These are phyloP conservation scores for Alternaria gaisen DNA, from an alignment of 2,329 filamentous ascomycete species.

Conservation along the genomic window DNA sequence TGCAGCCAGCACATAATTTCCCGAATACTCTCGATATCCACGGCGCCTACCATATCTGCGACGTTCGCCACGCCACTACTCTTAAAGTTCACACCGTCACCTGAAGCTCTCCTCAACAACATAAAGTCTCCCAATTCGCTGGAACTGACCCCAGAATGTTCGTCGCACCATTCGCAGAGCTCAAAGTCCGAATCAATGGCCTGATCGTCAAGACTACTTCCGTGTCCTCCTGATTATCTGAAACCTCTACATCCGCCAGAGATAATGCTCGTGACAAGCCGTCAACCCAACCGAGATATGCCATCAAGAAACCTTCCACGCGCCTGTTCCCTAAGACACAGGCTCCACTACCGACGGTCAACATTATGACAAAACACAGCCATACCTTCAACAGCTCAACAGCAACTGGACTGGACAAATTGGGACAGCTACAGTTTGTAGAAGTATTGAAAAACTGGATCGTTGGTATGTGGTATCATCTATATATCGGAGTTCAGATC, in stretches of 20 bases:
- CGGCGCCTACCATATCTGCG: background rate
- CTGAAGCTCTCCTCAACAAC: background rate
- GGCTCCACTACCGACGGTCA: background rate
- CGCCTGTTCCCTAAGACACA: constrained; percentile 1
- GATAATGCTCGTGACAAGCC: background rate
- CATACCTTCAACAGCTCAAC: constrained; percentile 9
- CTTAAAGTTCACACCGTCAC: background rate
- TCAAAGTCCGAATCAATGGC: background rate
- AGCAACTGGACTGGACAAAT: constrained; percentile 8
- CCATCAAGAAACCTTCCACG: background rate
- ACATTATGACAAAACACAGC: constrained; percentile 3
- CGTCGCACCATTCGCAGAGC: background rate
- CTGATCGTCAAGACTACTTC: background rate
- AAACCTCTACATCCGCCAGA: background rate
- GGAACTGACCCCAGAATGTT: background rate
- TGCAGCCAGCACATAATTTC: background rate
- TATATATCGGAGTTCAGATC: background rate
- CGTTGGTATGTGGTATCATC: background rate
- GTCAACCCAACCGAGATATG: background rate
- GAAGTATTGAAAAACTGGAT: constrained; percentile 3
- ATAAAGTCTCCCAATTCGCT: background rate
- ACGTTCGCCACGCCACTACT: background rate
- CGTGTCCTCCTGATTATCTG: background rate
- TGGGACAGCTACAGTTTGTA: constrained; percentile 12
- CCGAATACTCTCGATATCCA: background rate